Conservation (phyloP, 352 stramenopile genomes). For the Phytophthora foliorum region DNA sequence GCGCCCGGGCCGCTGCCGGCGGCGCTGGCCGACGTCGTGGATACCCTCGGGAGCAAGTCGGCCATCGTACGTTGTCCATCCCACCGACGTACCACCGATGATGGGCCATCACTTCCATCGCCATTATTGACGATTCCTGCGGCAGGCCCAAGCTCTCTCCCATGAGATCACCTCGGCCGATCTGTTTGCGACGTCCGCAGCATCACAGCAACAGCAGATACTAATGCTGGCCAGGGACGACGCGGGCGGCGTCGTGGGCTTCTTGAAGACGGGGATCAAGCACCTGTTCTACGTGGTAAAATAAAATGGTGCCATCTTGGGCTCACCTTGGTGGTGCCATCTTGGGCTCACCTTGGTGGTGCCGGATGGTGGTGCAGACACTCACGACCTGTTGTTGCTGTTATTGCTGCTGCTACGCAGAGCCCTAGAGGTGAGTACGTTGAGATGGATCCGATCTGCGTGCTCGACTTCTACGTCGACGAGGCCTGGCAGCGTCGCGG, state of each 20-base stretch:
- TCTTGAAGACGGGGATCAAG: slow-evolving; percentile 72
- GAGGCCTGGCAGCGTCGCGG: slow-evolving; percentile 65
- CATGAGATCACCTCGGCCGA: slow-evolving; percentile 65
- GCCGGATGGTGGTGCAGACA: neutral
- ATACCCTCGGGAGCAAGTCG: slow-evolving; percentile 58
- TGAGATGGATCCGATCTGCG: slow-evolving; percentile 80
- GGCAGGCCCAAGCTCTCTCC: slow-evolving; percentile 68
- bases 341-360: neutral
- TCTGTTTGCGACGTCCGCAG: slow-evolving; percentile 45
- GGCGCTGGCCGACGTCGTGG: slow-evolving; percentile 39
- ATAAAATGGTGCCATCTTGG: no score
- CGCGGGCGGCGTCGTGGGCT: slow-evolving; percentile 44
- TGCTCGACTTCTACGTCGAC: slow-evolving; percentile 85
- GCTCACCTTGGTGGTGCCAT: no score
- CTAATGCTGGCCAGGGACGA: slow-evolving; percentile 49
- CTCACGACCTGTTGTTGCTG: slow-evolving; percentile 1
- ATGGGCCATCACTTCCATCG: slow-evolving; percentile 6
- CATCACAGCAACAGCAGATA: slow-evolving; percentile 48
- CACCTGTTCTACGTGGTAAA: slow-evolving; percentile 86
- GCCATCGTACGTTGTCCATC: slow-evolving; percentile 47
- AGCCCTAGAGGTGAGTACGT: slow-evolving; percentile 62
- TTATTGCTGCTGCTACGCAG: slow-evolving; percentile 39
- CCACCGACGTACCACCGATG: neutral
- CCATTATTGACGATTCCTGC: slow-evolving; percentile 11
- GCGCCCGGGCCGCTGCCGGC: slow-evolving; percentile 35